phyloP scores from a whole-genome alignment of 352 stramenopile genomes.

The Phytophthora lateralis region DNA sequence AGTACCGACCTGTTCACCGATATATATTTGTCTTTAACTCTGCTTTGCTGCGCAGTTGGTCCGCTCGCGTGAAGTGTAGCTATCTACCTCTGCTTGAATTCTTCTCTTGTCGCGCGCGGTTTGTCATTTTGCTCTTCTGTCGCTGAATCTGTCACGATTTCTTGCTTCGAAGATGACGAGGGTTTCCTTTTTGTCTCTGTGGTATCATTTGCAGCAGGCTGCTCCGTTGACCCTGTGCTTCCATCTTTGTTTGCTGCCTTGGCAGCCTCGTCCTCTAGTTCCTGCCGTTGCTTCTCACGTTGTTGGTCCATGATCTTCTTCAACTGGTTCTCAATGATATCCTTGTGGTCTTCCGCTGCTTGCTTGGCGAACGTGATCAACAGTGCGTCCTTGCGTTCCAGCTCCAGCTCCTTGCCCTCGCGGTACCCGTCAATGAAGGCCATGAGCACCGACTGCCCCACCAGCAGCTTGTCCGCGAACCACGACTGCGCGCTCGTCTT shows the following conservation, averaged over 20 bases:
- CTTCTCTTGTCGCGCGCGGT: constrained; percentile 8
- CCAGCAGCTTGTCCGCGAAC: constrained; percentile 85
- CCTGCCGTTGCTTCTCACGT: constrained; percentile 58
- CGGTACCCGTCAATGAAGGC: constrained; percentile 86
- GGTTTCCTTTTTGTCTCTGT: constrained; percentile 2
- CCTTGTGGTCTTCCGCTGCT: constrained; percentile 77
- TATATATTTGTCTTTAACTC: constrained; percentile 32
- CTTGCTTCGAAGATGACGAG: neutral
- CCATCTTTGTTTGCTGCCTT: constrained; percentile 19
- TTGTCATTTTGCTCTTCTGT: constrained; percentile 14
- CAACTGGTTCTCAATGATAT: constrained; percentile 69
- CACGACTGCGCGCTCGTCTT: constrained; percentile 75
- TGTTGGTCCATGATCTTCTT: constrained; percentile 69
- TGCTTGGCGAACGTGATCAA: constrained; percentile 80
- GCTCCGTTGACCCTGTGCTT: constrained; percentile 2
- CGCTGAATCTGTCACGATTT: constrained; percentile 1
- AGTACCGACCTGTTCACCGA: constrained; percentile 1
- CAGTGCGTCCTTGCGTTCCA: constrained; percentile 73
- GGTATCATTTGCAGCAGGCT: neutral
- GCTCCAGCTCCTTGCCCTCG: constrained; percentile 77
- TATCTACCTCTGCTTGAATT: constrained; percentile 26
- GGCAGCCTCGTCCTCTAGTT: constrained; percentile 21
- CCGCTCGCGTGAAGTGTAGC: no score
- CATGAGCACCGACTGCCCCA: constrained; percentile 80
- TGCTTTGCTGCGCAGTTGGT: neutral